These are phyloP conservation scores for Triticum urartu DNA, from an alignment of 176 grass and related monocot genomes.

Conservation along the genomic window DNA sequence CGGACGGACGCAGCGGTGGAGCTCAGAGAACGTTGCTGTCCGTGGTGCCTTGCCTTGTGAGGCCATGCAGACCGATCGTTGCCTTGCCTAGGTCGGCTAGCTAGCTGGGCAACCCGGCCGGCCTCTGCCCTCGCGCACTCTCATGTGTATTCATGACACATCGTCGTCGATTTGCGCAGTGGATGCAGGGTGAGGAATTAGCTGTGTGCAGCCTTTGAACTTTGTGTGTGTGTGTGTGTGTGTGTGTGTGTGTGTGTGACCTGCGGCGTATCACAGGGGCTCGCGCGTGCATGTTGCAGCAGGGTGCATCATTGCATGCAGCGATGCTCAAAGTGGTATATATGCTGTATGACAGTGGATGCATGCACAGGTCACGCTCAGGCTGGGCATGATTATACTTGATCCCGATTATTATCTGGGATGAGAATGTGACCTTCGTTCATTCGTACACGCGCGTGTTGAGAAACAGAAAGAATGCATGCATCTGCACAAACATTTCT, in stretches of 20 bases:
- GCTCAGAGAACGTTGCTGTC: slow-evolving; percentile 30
- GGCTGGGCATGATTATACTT: not conserved
- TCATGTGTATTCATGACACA: not conserved
- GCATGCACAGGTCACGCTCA: not conserved
- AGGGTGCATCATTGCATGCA: slow-evolving; percentile 39
- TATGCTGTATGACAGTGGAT: not conserved
- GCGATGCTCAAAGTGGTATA: not conserved
- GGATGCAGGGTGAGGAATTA: not conserved
- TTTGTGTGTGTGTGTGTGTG: not conserved
- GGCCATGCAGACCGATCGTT: slow-evolving; percentile 41
- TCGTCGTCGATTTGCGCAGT: not conserved
- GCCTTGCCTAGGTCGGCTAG: not conserved
- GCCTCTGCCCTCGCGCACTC: not conserved
- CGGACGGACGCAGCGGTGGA: not conserved
- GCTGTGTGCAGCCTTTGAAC: not conserved
- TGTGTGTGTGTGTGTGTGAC: not conserved
- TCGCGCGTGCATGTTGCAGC: slow-evolving; percentile 27
- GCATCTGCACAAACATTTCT: no score
- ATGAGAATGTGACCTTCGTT: not conserved
- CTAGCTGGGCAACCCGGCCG: not conserved
- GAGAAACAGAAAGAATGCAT: no score
- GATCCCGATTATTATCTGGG: not conserved
- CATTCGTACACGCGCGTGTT: no score
- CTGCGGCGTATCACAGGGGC: slow-evolving; percentile 20
- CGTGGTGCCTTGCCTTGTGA: slow-evolving; percentile 33